These are phyloP conservation scores for Microbotryum lychnidis-dioicae DNA, from an alignment of 1,284 basidiomycete genomes.

Conservation along the genomic window DNA sequence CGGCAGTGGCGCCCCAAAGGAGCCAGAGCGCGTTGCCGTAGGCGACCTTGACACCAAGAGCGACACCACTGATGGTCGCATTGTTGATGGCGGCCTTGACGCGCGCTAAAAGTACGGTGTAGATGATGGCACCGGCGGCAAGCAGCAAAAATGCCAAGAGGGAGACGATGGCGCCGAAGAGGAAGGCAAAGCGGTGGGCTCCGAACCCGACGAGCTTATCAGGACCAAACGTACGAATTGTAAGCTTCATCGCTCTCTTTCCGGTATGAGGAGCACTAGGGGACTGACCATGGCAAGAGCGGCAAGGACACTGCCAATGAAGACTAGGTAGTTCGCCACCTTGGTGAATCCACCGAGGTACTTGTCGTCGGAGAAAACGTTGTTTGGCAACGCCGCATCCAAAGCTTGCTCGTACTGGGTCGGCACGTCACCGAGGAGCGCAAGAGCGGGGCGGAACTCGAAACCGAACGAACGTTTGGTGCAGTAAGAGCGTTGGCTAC, in stretches of 20 bases:
- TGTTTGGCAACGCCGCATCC: slow-evolving; percentile 15
- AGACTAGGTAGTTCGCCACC: slow-evolving; percentile 14
- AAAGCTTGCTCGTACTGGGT: slow-evolving; percentile 12
- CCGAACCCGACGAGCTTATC: slow-evolving; percentile 28
- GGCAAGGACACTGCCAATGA: slow-evolving; percentile 11
- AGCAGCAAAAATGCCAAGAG: slow-evolving; percentile 28
- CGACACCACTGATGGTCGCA: slow-evolving; percentile 11
- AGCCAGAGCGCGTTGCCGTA: slow-evolving; percentile 32
- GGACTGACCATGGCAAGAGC: slow-evolving; percentile 15
- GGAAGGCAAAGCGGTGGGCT: slow-evolving; percentile 30
- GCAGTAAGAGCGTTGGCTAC: slow-evolving; percentile 22
- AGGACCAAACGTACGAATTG: slow-evolving; percentile 3
- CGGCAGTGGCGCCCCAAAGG: slow-evolving; percentile 29
- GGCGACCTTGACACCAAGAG: slow-evolving; percentile 25
- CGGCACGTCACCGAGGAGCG: slow-evolving; percentile 27
- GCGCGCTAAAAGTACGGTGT: slow-evolving; percentile 20
- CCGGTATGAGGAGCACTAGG: not conserved
- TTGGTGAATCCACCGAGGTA: slow-evolving; percentile 18
- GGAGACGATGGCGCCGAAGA: slow-evolving; percentile 19
- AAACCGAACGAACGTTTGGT: slow-evolving; percentile 17
- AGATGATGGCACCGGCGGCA: slow-evolving; percentile 29
- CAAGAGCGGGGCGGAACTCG: slow-evolving; percentile 25
- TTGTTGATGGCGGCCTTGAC: slow-evolving; percentile 16
- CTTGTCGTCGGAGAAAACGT: slow-evolving; percentile 20
- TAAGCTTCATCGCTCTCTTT: not conserved